Conservation (phyloP, 75 land plant genomes). For the Cryptomeria japonica region DNA sequence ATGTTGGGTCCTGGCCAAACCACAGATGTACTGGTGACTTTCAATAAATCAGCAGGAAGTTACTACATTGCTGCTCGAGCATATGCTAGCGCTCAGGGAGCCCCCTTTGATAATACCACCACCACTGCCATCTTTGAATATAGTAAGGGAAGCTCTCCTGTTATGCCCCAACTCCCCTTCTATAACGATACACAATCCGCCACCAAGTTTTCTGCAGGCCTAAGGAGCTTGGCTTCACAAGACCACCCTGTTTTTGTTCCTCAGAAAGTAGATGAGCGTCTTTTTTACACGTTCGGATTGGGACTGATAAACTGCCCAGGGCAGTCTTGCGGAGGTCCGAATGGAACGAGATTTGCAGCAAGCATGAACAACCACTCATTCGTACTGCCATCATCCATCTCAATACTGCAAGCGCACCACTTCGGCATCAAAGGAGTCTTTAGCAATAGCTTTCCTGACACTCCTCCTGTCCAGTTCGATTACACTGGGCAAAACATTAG, state of each 20-base stretch:
- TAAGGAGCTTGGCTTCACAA: constrained; percentile 39
- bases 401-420: constrained; percentile 55
- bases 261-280: constrained; percentile 38
- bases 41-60: constrained; percentile 17
- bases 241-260: constrained; percentile 60
- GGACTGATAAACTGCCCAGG: constrained; percentile 35
- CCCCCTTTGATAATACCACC: constrained; percentile 48
- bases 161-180: constrained; percentile 38
- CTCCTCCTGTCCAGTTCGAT: constrained; percentile 35
- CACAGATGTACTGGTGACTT: constrained; percentile 45
- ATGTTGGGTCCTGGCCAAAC: constrained; percentile 71
- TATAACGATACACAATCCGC: constrained; percentile 45
- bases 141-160: background rate
- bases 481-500: constrained; percentile 51
- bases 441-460: constrained; percentile 30
- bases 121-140: constrained; percentile 42
- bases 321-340: constrained; percentile 42
- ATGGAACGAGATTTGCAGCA: constrained; percentile 50
- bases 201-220: constrained; percentile 18
- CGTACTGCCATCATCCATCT: constrained; percentile 44
- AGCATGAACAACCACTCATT: constrained; percentile 68
- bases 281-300: constrained; percentile 63
- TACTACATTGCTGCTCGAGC: constrained; percentile 34
- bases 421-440: constrained; percentile 33
- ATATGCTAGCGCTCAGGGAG: constrained; percentile 21